phyloP scores from a whole-genome alignment of 345 rosid species.

The Lumnitzera racemosa region DNA sequence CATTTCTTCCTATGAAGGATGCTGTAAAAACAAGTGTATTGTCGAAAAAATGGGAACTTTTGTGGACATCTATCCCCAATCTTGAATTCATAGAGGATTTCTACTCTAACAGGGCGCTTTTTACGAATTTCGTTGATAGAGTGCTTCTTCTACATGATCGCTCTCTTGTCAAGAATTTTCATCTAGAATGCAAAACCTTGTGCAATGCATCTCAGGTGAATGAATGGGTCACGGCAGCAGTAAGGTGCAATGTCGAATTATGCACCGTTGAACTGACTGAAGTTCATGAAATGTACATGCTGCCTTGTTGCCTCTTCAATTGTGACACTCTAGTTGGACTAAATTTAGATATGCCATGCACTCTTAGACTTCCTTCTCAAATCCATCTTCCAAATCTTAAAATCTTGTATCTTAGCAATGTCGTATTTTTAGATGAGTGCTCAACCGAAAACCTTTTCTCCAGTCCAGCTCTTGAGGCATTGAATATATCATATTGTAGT shows the following conservation, averaged over 20 bases:
- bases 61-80: conserved; percentile 3
- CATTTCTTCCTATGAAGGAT: too few relatives aligned
- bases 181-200: not conserved
- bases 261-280: not conserved
- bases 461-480: not conserved
- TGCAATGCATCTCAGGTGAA: not conserved
- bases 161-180: not conserved
- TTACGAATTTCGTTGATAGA: not conserved
- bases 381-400: conserved; percentile 1
- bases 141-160: not conserved
- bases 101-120: not conserved
- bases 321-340: not conserved
- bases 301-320: conserved; percentile 3
- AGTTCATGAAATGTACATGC: not conserved
- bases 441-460: not conserved
- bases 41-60: conserved; percentile 3
- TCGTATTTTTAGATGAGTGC: not conserved
- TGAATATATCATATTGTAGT: not conserved
- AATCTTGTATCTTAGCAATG: not conserved
- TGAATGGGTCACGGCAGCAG: not conserved
- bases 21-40: not conserved
- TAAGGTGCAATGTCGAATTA: not conserved
- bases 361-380: not conserved
- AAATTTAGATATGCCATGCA: not conserved
- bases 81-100: not conserved